Conservation (phyloP, 2,329 filamentous ascomycete genomes). For the Colletotrichum abscissum region DNA sequence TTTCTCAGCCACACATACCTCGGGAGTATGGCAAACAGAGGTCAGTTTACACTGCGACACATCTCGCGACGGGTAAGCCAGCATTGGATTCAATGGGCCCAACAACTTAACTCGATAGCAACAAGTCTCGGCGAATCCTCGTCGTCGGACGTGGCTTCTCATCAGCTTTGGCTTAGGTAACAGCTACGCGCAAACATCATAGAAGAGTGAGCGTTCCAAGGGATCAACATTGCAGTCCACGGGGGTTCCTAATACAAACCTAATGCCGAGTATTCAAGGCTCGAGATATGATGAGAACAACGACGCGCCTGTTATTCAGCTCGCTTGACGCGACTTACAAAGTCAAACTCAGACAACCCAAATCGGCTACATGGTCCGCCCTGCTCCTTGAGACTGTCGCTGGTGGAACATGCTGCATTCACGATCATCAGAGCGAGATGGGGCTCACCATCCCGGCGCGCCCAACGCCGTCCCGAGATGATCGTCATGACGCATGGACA, state of each 20-base stretch:
- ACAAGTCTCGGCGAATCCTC: too few relatives aligned
- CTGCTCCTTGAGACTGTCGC: not conserved
- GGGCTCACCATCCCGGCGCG: not conserved
- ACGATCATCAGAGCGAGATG: not conserved
- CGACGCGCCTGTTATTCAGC: not conserved
- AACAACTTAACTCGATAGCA: too few relatives aligned
- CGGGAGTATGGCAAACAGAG: too few relatives aligned
- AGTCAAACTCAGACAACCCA: not conserved
- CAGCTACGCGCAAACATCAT: too few relatives aligned
- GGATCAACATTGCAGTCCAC: not conserved
- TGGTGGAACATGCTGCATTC: not conserved
- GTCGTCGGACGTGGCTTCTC: too few relatives aligned
- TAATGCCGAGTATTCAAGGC: not conserved
- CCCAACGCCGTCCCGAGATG: not conserved
- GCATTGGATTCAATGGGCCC: too few relatives aligned
- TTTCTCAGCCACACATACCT: too few relatives aligned
- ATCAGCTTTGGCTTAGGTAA: too few relatives aligned
- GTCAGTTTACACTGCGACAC: not conserved
- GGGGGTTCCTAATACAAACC: not conserved
- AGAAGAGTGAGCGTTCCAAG: not conserved
- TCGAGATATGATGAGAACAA: not conserved
- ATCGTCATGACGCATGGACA: constrained; percentile 8
- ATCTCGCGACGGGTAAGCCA: too few relatives aligned
- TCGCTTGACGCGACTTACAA: not conserved
- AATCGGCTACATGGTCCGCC: not conserved